These are phyloP conservation scores for Thalassiosira exigua DNA, from an alignment of 352 stramenopile species.

Conservation along the genomic window DNA sequence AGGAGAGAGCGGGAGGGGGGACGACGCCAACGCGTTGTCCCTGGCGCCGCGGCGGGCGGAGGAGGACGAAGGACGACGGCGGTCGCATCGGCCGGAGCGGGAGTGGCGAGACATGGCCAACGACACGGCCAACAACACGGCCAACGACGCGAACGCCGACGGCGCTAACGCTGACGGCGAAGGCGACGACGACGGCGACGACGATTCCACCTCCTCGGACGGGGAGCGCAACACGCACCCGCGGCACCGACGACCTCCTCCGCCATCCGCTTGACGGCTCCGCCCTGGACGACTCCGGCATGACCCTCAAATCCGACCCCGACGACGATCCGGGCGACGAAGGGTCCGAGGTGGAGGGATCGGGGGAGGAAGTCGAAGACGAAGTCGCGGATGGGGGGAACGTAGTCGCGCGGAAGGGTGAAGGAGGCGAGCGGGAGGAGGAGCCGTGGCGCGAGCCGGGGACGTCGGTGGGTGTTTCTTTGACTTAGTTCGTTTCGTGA, in stretches of 20 bases:
- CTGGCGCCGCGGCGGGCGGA: too few species aligned
- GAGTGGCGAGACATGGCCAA: too few species aligned
- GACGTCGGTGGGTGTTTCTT: constrained; percentile 9
- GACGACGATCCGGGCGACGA: constrained; percentile 56
- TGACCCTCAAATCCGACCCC: constrained; percentile 77
- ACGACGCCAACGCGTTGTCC: too few species aligned
- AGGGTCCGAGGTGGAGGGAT: constrained; percentile 25
- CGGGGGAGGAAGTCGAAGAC: too few species aligned
- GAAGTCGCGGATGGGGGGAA: too few species aligned
- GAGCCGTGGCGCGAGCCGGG: not conserved
- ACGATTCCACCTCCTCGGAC: not conserved
- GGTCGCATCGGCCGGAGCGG: too few species aligned
- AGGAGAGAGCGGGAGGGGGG: too few species aligned
- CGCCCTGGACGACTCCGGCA: constrained; percentile 3
- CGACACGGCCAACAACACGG: too few species aligned
- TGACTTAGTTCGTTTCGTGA: too few species aligned
- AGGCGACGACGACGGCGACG: not conserved
- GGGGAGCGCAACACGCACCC: constrained; percentile 37
- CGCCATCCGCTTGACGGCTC: constrained; percentile 30
- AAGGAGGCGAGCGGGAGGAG: not conserved
- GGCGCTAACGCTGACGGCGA: not conserved
- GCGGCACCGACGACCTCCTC: constrained; percentile 22
- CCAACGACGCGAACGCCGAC: too few species aligned
- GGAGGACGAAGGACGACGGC: too few species aligned
- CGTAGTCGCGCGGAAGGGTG: too few species aligned